phyloP scores from a whole-genome alignment of 2,329 filamentous ascomycete genomes.

The Scorias spongiosa region DNA sequence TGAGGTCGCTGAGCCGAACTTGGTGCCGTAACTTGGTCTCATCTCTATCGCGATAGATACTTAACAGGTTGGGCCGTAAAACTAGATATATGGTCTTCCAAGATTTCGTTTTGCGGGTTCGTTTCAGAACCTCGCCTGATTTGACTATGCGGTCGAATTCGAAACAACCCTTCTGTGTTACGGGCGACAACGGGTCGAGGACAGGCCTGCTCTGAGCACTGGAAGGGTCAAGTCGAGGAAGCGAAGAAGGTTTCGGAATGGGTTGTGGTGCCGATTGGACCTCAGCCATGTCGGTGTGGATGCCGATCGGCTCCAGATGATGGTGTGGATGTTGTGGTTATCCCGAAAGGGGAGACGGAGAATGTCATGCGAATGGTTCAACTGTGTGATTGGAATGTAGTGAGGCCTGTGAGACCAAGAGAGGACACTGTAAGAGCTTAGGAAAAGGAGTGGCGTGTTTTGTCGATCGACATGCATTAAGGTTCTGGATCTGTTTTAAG shows the following conservation, averaged over 20 bases:
- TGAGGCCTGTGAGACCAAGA: no score
- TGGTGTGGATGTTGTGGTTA: no score
- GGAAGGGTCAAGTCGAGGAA: neutral
- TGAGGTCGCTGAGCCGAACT: slow-evolving; percentile 76
- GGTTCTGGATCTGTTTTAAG: no score
- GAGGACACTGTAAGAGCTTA: no score
- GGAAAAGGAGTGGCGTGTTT: no score
- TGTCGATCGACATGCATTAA: no score
- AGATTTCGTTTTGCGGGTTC: slow-evolving; percentile 86
- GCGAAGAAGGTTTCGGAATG: neutral
- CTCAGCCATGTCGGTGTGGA: neutral
- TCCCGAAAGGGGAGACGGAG: no score
- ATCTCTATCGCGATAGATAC: slow-evolving; percentile 82
- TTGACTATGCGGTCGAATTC: slow-evolving; percentile 92
- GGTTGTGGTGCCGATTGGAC: neutral
- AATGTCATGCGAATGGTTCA: no score
- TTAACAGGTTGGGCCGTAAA: slow-evolving; percentile 75
- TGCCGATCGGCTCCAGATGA: no score
- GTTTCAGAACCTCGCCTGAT: slow-evolving; percentile 69
- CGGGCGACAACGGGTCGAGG: slow-evolving; percentile 60
- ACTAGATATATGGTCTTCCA: slow-evolving; percentile 89
- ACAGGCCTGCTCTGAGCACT: slow-evolving; percentile 20
- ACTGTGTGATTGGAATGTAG: no score
- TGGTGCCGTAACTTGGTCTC: slow-evolving; percentile 83
- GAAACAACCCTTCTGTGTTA: slow-evolving; percentile 90